Evolutionary conservation across 2,329 filamentous ascomycete genomes (phyloP).

Genomic region (Phaeosphaeria sp.): DNA sequence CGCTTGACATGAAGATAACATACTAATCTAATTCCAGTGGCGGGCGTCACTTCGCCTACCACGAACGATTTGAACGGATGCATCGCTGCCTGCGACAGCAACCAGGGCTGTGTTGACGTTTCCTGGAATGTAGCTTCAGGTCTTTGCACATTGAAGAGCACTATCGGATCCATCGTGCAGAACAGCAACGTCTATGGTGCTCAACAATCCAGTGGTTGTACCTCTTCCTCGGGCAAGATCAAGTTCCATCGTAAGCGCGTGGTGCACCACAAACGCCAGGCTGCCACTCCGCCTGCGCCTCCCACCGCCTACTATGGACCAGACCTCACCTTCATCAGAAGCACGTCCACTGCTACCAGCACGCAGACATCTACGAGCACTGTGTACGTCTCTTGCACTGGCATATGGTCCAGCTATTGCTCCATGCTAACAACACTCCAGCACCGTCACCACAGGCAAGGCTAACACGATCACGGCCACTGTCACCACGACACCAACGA

Average conservation of each 20-base stretch:
- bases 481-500: conserved; percentile 4
- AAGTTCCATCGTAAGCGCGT: conserved; percentile 22
- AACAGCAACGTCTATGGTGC: too few species aligned
- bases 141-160: too few species aligned
- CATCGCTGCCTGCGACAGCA: too few species aligned
- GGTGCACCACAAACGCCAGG: neutral
- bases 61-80: too few species aligned
- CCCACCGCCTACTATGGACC: conserved; percentile 6
- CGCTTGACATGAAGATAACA: too few species aligned
- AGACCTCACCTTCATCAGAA: conserved; percentile 9
- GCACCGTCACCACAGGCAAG: conserved; percentile 7
- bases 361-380: conserved; percentile 1
- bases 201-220: conserved; percentile 1
- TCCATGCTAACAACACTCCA: neutral
- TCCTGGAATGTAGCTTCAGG: too few species aligned
- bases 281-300: neutral
- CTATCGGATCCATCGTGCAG: too few species aligned
- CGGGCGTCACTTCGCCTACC: too few species aligned
- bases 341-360: neutral
- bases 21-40: too few species aligned
- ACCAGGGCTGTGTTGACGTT: too few species aligned
- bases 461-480: conserved; percentile 6
- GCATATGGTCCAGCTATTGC: neutral
- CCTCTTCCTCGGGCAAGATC: neutral
- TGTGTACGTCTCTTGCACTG: conserved; percentile 2